These are phyloP conservation scores for Parietichytrium sp. DNA, from an alignment of 108 stramenopile genomes.

Conservation along the genomic window DNA sequence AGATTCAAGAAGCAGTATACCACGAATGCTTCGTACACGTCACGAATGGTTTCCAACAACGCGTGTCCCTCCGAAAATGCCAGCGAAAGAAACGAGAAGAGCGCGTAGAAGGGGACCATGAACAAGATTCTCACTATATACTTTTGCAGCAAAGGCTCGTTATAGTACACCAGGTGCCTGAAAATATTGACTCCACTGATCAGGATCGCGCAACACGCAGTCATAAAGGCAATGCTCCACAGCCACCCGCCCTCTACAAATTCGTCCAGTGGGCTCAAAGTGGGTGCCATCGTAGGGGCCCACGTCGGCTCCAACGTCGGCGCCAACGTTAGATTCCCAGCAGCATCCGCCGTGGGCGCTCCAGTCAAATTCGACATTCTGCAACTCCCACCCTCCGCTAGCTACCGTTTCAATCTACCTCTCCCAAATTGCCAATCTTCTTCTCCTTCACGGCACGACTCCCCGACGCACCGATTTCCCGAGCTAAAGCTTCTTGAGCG, in stretches of 20 bases:
- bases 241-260: background rate
- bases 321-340: too few relatives aligned
- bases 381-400: too few relatives aligned
- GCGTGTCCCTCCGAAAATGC: background rate
- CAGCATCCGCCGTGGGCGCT: too few relatives aligned
- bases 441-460: too few relatives aligned
- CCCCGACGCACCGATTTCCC: too few relatives aligned
- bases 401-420: too few relatives aligned
- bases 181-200: background rate
- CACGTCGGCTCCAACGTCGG: background rate
- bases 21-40: slow-evolving; percentile 44
- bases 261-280: background rate
- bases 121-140: slow-evolving; percentile 39
- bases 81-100: slow-evolving; percentile 32
- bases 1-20: slow-evolving; percentile 42
- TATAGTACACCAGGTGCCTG: slow-evolving; percentile 25
- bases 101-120: slow-evolving; percentile 41
- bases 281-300: background rate
- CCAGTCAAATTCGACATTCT: too few relatives aligned
- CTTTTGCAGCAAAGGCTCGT: slow-evolving; percentile 38
- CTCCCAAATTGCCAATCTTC: too few relatives aligned
- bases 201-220: slow-evolving; percentile 6
- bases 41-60: slow-evolving; percentile 29
- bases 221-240: background rate
- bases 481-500: too few relatives aligned